Evolutionary conservation across 2,329 filamentous ascomycete genomes (phyloP), one percentile per base, ranked within the genome.

Genomic region (Verticillium zaregamsianum): DNA sequence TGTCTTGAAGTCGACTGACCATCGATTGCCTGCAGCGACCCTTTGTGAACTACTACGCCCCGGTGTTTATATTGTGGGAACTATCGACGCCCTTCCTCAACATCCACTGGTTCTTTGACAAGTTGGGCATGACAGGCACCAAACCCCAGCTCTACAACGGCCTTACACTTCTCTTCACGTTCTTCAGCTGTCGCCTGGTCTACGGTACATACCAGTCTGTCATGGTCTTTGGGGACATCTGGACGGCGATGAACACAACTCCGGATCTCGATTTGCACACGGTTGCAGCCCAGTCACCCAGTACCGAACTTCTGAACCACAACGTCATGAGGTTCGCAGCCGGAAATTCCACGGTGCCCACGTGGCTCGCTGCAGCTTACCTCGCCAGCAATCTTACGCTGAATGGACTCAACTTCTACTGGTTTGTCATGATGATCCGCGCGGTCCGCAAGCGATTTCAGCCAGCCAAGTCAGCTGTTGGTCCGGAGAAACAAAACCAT

Each of bases 51-150:
- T 93, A 88, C 79, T 96, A 95, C 75, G 90, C 85, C 61, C 84
- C 85, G 61, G 86, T 86, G 63, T 96, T 96, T 75, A 91, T 96
- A 69, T 87, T 95, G 62, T 96, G 93, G 85, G 92, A 96, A 75
- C 84, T 96, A 45, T 93, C 90, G 31, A 90, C 89, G 5, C 91
- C 91, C 8, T 93, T 95, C 75, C 82, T 95, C 62, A 96, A 96
- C 73, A 85, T 94, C 72, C 92, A 96, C 80, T 96, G 92, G 92
- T 95, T 95, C 79, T 91, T 90, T 76, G 92, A 96, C 77, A 96
- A 96, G 79, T 79, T 94, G 63, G 84, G 86, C 69, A 87, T 92
- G 82, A 95, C 92, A 0, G 92, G 92, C 39, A 87, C 88, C 23
- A 82, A 80, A 59, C 75, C 86, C 28, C 92, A 95, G 77, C 82